Evolutionary conservation across 805 yeast genomes (phyloP).

Genomic region (Pichia heedii): DNA sequence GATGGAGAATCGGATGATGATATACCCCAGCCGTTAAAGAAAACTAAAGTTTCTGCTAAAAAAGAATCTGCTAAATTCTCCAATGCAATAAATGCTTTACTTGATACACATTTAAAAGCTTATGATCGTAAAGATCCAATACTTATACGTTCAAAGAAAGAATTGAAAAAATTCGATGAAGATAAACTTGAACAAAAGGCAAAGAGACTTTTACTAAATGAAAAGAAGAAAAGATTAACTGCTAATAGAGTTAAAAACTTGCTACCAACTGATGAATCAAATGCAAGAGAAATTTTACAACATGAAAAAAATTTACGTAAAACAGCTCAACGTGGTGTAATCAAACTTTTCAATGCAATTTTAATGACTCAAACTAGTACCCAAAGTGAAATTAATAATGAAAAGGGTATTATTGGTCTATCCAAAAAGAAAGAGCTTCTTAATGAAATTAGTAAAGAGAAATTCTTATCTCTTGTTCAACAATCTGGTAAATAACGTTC

Average conservation of each 20-base stretch:
- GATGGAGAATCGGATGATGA: slow-evolving; percentile 20
- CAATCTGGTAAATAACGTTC: slow-evolving; percentile 49
- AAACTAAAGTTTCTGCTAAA: slow-evolving; percentile 47
- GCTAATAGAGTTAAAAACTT: slow-evolving; percentile 60
- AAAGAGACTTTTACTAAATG: slow-evolving; percentile 55
- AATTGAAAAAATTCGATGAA: slow-evolving; percentile 62
- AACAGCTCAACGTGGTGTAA: slow-evolving; percentile 37
- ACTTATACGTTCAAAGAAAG: slow-evolving; percentile 70
- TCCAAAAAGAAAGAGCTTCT: slow-evolving; percentile 49
- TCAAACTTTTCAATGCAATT: slow-evolving; percentile 24
- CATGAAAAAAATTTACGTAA: slow-evolving; percentile 63
- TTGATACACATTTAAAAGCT: slow-evolving; percentile 80
- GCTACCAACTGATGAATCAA: slow-evolving; percentile 52
- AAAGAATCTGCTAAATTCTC: slow-evolving; percentile 78
- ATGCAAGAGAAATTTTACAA: slow-evolving; percentile 37
- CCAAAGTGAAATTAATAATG: slow-evolving; percentile 39
- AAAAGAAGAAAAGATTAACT: slow-evolving; percentile 60
- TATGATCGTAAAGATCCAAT: slow-evolving; percentile 87
- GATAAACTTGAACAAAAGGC: slow-evolving; percentile 83
- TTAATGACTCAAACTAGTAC: slow-evolving; percentile 71
- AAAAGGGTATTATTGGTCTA: slow-evolving; percentile 29
- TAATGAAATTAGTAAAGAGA: slow-evolving; percentile 80
- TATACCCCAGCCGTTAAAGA: slow-evolving; percentile 32
- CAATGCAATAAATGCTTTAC: slow-evolving; percentile 71
- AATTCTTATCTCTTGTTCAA: slow-evolving; percentile 78